Conservation (phyloP, 192 early-diverging fungal species). For the Glomus cerebriforme region DNA sequence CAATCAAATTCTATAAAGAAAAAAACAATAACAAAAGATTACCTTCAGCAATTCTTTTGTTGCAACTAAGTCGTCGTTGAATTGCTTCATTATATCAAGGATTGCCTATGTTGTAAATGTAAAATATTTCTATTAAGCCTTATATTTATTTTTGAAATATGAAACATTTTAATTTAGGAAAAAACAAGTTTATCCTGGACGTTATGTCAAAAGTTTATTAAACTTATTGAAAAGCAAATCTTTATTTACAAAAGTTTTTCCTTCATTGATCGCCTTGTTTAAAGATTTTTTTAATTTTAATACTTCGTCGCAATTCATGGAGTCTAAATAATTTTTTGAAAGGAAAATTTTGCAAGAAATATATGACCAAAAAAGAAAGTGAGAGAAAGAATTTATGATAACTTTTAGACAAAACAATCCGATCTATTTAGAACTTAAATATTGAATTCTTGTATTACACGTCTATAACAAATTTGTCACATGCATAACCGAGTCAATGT, state of each 20-base stretch:
- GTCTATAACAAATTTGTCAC: too few relatives aligned
- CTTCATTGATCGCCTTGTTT: neutral
- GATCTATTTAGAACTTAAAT: too few relatives aligned
- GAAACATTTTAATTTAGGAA: neutral
- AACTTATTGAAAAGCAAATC: too few relatives aligned
- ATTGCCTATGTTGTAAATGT: neutral
- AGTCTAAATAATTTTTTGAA: neutral
- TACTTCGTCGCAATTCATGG: constrained; percentile 24
- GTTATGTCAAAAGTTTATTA: too few relatives aligned
- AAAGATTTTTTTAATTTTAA: constrained; percentile 7
- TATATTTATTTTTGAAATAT: too few relatives aligned
- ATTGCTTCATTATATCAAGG: neutral
- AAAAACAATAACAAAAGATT: neutral
- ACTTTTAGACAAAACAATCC: neutral
- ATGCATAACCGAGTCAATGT: too few relatives aligned
- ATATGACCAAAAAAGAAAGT: neutral
- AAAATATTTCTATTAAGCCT: neutral
- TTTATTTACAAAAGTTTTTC: neutral
- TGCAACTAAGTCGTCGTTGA: constrained; percentile 1
- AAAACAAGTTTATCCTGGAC: neutral
- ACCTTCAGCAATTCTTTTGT: constrained; percentile 29
- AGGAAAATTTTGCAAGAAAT: neutral
- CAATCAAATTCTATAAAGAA: neutral
- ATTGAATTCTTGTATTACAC: too few relatives aligned
- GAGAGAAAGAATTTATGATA: neutral